phyloP scores from a whole-genome alignment of 2,329 filamentous ascomycete species.

The Calonectria honghensis region DNA sequence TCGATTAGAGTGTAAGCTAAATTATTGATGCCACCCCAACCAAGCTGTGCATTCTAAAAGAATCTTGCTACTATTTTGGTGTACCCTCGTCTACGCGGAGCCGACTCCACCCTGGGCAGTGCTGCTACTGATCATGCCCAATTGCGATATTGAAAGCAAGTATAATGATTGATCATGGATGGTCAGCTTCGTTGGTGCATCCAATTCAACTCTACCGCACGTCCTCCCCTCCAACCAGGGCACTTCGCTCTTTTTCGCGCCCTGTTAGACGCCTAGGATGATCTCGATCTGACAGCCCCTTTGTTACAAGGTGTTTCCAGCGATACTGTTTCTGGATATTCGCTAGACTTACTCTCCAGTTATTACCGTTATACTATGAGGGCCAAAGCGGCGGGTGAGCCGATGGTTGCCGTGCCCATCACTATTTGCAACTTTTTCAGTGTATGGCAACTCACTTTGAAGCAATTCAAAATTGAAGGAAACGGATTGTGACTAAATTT shows the following conservation, averaged over 20 bases:
- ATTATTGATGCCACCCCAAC: neutral
- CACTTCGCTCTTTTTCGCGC: neutral
- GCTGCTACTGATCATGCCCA: neutral
- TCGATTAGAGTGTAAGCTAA: neutral
- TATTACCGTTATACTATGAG: no score
- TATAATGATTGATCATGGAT: neutral
- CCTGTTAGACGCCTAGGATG: neutral
- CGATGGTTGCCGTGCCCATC: neutral
- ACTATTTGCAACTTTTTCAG: neutral
- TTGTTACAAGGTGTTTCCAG: neutral
- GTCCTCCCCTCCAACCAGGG: neutral
- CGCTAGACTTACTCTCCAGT: neutral
- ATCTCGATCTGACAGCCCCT: neutral
- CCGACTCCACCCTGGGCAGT: neutral
- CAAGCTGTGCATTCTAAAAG: neutral
- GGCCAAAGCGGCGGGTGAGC: neutral
- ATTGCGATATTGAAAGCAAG: neutral
- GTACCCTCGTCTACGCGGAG: neutral
- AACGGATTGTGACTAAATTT: neutral
- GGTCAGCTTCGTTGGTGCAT: neutral
- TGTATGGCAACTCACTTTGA: neutral
- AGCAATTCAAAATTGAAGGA: neutral
- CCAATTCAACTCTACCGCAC: neutral
- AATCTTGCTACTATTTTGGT: neutral
- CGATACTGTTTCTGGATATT: neutral